phyloP scores from a whole-genome alignment of 2,329 filamentous ascomycete species.

The Hypoxylon sp. region DNA sequence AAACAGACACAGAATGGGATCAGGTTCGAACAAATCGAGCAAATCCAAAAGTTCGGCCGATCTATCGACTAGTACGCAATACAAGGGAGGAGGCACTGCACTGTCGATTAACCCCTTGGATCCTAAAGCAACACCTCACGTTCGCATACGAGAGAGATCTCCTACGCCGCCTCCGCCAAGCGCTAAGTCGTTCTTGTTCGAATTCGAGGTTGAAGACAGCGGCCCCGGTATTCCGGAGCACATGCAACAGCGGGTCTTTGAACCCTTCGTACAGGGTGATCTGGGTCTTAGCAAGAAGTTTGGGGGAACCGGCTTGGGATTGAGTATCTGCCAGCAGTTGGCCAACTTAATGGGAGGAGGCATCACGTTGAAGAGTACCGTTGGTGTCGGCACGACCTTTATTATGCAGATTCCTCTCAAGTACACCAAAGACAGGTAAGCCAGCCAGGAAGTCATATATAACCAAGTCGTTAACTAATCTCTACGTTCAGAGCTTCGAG shows the following conservation, averaged over 20 bases:
- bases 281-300: constrained; percentile 89
- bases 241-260: constrained; percentile 86
- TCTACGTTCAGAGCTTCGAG: constrained; percentile 59
- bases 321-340: constrained; percentile 91
- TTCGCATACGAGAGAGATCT: constrained; percentile 65
- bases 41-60: constrained; percentile 63
- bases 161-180: constrained; percentile 70
- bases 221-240: constrained; percentile 85
- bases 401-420: constrained; percentile 84
- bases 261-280: constrained; percentile 95
- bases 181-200: constrained; percentile 77
- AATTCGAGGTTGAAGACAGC: constrained; percentile 90
- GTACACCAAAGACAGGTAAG: constrained; percentile 76
- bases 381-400: constrained; percentile 82
- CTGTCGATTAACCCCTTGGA: constrained; percentile 73
- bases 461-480: constrained; percentile 20
- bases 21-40: constrained; percentile 64
- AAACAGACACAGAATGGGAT: constrained; percentile 59
- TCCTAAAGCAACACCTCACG: constrained; percentile 62
- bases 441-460: constrained; percentile 9
- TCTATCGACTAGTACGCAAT: constrained; percentile 44
- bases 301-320: constrained; percentile 86
- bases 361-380: constrained; percentile 76
- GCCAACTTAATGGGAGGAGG: constrained; percentile 84
- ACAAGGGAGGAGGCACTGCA: constrained; percentile 63